Evolutionary conservation across 257 asterid species (phyloP).

Genomic region (Eustoma russellianum): DNA sequence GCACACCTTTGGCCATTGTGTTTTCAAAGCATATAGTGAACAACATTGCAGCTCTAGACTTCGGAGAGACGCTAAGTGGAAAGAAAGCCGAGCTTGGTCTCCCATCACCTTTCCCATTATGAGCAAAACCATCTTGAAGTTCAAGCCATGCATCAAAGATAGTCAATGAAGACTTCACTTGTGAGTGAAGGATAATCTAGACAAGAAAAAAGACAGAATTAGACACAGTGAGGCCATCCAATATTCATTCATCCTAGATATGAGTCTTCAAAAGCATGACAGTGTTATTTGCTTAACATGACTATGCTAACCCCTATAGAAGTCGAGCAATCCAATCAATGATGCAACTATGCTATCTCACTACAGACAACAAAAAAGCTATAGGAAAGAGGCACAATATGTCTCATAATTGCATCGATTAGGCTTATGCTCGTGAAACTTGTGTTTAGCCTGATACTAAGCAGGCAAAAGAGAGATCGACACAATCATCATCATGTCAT

Average conservation of each 20-base stretch:
- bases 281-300: background rate
- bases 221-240: background rate
- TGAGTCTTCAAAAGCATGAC: background rate
- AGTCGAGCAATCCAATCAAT: background rate
- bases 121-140: constrained; percentile 88
- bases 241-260: background rate
- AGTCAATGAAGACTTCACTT: constrained; percentile 80
- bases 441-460: too few species aligned
- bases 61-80: constrained; percentile 71
- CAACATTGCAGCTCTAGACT: constrained; percentile 76
- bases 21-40: constrained; percentile 61
- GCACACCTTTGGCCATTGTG: constrained; percentile 36
- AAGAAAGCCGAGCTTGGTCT: constrained; percentile 71
- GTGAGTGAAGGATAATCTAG: constrained; percentile 86
- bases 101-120: constrained; percentile 60
- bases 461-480: too few species aligned
- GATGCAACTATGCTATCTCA: too few species aligned
- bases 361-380: too few species aligned
- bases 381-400: too few species aligned
- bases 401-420: too few species aligned
- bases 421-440: too few species aligned
- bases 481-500: too few species aligned
- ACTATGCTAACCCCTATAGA: background rate
- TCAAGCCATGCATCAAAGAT: constrained; percentile 88
- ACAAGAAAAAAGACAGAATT: background rate